Conservation (phyloP, 139 green algal genomes). For the Volvox reticuliferus region DNA sequence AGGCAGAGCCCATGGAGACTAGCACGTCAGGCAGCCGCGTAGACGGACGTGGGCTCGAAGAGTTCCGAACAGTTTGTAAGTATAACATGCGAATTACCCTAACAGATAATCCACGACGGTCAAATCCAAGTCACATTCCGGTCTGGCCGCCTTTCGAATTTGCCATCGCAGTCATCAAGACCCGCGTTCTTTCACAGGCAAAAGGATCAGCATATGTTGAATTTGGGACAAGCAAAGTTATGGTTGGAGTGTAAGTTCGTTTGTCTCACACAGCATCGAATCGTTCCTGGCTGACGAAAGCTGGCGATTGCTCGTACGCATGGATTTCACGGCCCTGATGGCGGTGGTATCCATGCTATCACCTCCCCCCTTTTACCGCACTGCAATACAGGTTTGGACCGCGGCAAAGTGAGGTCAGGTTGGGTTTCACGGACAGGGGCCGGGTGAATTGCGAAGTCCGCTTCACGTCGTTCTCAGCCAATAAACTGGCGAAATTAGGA, state of each 20-base stretch:
- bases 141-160: not conserved
- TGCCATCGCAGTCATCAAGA: slow-evolving; percentile 71
- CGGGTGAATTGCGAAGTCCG: slow-evolving; percentile 78
- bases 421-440: slow-evolving; percentile 74
- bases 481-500: not conserved
- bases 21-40: slow-evolving; percentile 25
- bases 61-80: slow-evolving; percentile 37
- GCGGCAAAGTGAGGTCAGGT: slow-evolving; percentile 68
- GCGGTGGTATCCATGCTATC: too few species aligned
- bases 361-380: not conserved
- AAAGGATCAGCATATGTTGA: slow-evolving; percentile 85
- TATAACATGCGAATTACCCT: not conserved
- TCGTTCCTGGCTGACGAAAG: too few species aligned
- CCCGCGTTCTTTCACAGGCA: slow-evolving; percentile 75
- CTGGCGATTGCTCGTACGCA: too few species aligned
- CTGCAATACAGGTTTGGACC: slow-evolving; percentile 74
- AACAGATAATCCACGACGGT: not conserved
- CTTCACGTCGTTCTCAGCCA: slow-evolving; percentile 71
- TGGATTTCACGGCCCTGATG: too few species aligned
- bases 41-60: slow-evolving; percentile 18
- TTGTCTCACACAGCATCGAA: too few species aligned
- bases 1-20: slow-evolving; percentile 1
- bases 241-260: slow-evolving; percentile 78
- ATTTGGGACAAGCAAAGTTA: slow-evolving; percentile 81
- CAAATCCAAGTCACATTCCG: too few species aligned